A percentile compares a stretch with the other conserved stretches of the same genome.
Evolutionary conservation across 2,329 filamentous ascomycete genomes (phyloP).

Genomic region (Fusarium citri): DNA sequence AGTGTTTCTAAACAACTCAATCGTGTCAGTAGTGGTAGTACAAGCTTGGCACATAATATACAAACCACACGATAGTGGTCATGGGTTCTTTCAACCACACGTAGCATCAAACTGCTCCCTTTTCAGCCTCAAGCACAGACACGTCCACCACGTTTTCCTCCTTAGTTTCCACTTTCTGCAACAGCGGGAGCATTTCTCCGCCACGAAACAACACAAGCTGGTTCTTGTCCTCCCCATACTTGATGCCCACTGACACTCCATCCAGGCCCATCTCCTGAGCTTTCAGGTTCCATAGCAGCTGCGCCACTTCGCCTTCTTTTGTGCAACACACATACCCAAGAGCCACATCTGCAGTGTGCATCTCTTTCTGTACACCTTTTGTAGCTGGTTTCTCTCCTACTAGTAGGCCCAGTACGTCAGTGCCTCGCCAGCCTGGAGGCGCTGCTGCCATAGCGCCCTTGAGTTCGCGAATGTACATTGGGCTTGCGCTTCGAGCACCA

Average conservation of each 20-base stretch:
- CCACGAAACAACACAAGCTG: slow-evolving; percentile 65
- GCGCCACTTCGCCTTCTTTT: slow-evolving; percentile 66
- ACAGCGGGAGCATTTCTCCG: slow-evolving; percentile 55
- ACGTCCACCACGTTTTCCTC: slow-evolving; percentile 5
- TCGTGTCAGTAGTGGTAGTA: background rate
- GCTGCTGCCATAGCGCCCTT: slow-evolving; percentile 82
- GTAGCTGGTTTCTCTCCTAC: slow-evolving; percentile 78
- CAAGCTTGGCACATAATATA: background rate
- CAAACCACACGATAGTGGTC: background rate
- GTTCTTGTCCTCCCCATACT: slow-evolving; percentile 53
- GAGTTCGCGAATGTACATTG: slow-evolving; percentile 76
- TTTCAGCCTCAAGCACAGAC: slow-evolving; percentile 1
- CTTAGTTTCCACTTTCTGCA: slow-evolving; percentile 11
- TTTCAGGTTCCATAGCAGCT: slow-evolving; percentile 78
- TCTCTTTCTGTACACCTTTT: slow-evolving; percentile 78
- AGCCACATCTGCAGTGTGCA: slow-evolving; percentile 71
- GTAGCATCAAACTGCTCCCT: background rate
- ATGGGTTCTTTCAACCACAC: background rate
- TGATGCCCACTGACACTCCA: slow-evolving; percentile 65
- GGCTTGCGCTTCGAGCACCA: slow-evolving; percentile 62
- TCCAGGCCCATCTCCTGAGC: slow-evolving; percentile 73
- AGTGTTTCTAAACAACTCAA: no score
- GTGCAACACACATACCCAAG: slow-evolving; percentile 77
- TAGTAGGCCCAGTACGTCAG: slow-evolving; percentile 75
- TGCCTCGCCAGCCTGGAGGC: slow-evolving; percentile 76